A percentile compares a stretch with the other conserved stretches of the same genome.
phyloP scores from a whole-genome alignment of 2,329 filamentous ascomycete genomes.

The Trichoderma afroharzianum region DNA sequence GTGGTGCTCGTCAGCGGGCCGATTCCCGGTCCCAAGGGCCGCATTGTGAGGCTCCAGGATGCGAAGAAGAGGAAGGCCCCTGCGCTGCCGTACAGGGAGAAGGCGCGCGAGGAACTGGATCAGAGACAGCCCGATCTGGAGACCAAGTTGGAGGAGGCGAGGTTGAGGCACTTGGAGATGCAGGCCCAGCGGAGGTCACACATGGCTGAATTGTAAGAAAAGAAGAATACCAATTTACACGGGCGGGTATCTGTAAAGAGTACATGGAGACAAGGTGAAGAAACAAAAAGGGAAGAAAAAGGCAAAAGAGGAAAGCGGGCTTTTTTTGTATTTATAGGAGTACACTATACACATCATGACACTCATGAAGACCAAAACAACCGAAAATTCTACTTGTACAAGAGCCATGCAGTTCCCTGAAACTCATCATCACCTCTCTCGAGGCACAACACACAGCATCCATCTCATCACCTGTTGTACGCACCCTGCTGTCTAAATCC shows the following conservation, averaged over 20 bases:
- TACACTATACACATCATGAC: conserved; percentile 25
- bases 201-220: conserved; percentile 22
- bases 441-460: not conserved
- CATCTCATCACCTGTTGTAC: conserved; percentile 30
- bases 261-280: not conserved
- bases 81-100: conserved; percentile 46
- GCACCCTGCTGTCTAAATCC: conserved; percentile 50
- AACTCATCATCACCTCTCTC: not conserved
- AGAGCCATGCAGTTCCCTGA: conserved; percentile 7
- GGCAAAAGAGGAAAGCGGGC: conserved; percentile 28
- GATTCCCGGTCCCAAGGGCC: conserved; percentile 84
- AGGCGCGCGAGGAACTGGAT: conserved; percentile 40
- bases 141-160: conserved; percentile 45
- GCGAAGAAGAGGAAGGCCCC: conserved; percentile 75
- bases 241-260: conserved; percentile 7
- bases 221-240: not conserved
- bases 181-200: conserved; percentile 45
- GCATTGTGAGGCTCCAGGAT: conserved; percentile 81
- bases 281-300: not conserved
- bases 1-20: conserved; percentile 84
- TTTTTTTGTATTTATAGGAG: conserved; percentile 39
- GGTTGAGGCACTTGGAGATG: conserved; percentile 50
- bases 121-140: conserved; percentile 48
- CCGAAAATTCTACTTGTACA: conserved; percentile 14
- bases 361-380: conserved; percentile 21